These are phyloP conservation scores for Schoenoplectus tabernaemontani DNA, from an alignment of 202 grass and related monocot genomes.

Conservation along the genomic window DNA sequence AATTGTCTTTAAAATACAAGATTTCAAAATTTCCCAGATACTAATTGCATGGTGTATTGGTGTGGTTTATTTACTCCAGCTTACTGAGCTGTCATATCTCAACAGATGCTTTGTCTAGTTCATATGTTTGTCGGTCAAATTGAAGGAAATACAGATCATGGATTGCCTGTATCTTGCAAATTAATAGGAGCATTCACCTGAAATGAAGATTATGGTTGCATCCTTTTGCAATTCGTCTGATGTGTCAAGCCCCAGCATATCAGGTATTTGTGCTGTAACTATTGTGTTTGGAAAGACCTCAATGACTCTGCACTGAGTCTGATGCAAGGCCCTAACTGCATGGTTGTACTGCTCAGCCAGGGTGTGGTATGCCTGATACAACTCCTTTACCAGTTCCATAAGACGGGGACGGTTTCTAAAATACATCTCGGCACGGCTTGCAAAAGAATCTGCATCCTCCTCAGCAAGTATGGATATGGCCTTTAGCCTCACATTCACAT, in stretches of 20 bases:
- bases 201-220: slow-evolving; percentile 1
- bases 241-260: neutral
- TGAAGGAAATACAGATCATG: neutral
- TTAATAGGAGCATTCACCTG: neutral
- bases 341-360: slow-evolving; percentile 83
- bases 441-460: slow-evolving; percentile 99
- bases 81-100: neutral
- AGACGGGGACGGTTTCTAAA: slow-evolving; percentile 93
- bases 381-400: slow-evolving; percentile 92
- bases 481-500: slow-evolving; percentile 81
- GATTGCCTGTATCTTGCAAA: neutral
- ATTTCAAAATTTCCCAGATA: neutral
- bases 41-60: neutral
- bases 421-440: slow-evolving; percentile 88
- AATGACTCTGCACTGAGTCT: slow-evolving; percentile 71
- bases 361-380: slow-evolving; percentile 83
- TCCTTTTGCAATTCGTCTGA: slow-evolving; percentile 9
- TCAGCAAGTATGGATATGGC: slow-evolving; percentile 93
- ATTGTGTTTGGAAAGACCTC: slow-evolving; percentile 73
- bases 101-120: neutral
- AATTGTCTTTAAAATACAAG: neutral
- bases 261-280: neutral
- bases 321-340: slow-evolving; percentile 72
- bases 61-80: neutral
- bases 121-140: neutral